A percentile compares a stretch with the other conserved stretches of the same genome.
Conservation (phyloP, 164 flowering plant species). For the Pachysandra terminalis region DNA sequence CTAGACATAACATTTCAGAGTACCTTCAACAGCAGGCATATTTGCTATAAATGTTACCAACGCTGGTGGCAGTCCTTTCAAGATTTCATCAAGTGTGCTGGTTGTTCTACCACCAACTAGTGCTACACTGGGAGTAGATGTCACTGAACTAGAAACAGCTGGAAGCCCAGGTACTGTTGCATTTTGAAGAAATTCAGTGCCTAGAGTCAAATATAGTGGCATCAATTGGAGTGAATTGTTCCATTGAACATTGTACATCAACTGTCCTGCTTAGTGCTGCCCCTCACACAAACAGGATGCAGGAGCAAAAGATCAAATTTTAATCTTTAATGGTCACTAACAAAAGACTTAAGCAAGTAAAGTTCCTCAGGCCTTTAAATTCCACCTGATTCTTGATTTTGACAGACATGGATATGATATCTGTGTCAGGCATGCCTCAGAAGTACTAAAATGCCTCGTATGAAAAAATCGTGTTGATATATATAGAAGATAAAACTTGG, state of each 20-base stretch:
- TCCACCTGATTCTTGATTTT: too few species aligned
- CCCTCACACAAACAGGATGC: neutral
- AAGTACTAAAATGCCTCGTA: too few species aligned
- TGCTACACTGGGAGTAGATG: slow-evolving; percentile 25
- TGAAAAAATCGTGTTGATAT: too few species aligned
- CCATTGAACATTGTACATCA: neutral
- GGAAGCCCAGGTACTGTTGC: slow-evolving; percentile 37
- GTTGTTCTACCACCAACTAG: slow-evolving; percentile 35
- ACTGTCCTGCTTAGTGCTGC: neutral
- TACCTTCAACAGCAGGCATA: slow-evolving; percentile 83
- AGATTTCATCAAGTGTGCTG: slow-evolving; percentile 45
- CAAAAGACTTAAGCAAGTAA: too few species aligned
- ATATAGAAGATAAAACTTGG: too few species aligned
- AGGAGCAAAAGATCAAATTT: too few species aligned
- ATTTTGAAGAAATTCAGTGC: slow-evolving; percentile 33
- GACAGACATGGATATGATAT: too few species aligned
- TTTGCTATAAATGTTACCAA: slow-evolving; percentile 64
- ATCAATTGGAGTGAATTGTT: neutral
- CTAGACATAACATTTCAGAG: slow-evolving; percentile 2
- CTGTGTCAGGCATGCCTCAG: too few species aligned
- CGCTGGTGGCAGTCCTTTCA: slow-evolving; percentile 73
- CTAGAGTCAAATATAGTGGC: slow-evolving; percentile 16
- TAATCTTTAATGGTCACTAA: too few species aligned
- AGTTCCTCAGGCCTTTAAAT: too few species aligned
- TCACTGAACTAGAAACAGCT: slow-evolving; percentile 37